Evolutionary conservation across 1,284 basidiomycete genomes (phyloP), one percentile per base, ranked within the genome.

Genomic region (Apiotrichum laibachii): DNA sequence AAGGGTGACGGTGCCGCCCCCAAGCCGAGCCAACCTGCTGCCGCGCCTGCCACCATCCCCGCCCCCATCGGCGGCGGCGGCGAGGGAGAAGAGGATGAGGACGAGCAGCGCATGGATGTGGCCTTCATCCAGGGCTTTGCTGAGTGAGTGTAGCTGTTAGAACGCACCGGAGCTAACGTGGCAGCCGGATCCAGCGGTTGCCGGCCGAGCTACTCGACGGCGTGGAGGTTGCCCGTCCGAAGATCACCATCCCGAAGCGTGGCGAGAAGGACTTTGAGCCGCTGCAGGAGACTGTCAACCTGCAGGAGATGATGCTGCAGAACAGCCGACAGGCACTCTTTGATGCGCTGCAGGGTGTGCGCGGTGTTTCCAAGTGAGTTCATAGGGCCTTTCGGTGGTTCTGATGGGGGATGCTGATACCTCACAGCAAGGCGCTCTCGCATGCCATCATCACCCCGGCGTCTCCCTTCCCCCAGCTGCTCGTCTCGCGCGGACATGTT

Each of bases 201-300:
- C 76, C 76, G 15, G 34, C 55, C 1, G 63, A 65, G 18, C 55
- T 62, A 2, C 54, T 55, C 5, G 62, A 64, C 8, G 63, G 53
- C 15, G 46, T 47, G 0, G 50, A 59, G 10, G 56, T 48, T 2
- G 16, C 62, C 7, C 62, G 71, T n/a, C 39, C 63, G 15, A 72
- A 72, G 54, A 75, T 80, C 37, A 59, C 83, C 9, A 94, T 96
- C 55, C 93, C 93, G 12, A 93, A 90, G 75, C 84, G 93, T 33
- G 93, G 93, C 5, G 93, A 96, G 76, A 96, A 97, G 74, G 92
- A 96, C 68, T 98, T 94, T 67, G 94, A 98, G 75, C 95, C 95
- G 77, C 83, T 66, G 78, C 70, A 59, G 63, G 79, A 72, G 66
- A 83, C 55, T 82, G 85, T 46, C 84, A 89, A 57, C 84, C 85